A percentile compares a stretch with the other conserved stretches of the same genome.
Conservation (phyloP, 2,329 filamentous ascomycete genomes). For the Cercospora beticola region DNA sequence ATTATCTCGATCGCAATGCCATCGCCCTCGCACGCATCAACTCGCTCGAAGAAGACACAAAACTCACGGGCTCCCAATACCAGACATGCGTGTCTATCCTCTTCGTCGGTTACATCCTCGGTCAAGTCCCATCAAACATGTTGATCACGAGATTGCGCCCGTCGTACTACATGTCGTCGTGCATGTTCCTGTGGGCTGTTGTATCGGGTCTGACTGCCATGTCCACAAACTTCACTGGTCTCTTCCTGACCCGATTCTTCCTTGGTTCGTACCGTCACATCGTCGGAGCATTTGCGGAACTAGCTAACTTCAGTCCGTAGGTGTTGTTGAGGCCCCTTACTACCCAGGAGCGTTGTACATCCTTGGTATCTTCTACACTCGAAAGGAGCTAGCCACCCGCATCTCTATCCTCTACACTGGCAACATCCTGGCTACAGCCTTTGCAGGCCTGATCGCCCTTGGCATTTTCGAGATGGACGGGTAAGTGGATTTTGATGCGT, state of each 20-base stretch:
- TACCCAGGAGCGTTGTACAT: conserved; percentile 50
- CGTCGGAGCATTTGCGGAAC: background rate
- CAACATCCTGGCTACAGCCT: conserved; percentile 59
- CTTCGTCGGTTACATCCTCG: conserved; percentile 42
- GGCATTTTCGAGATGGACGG: conserved; percentile 65
- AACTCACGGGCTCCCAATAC: conserved; percentile 43
- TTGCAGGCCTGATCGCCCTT: conserved; percentile 59
- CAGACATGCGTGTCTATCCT: conserved; percentile 43
- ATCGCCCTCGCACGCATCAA: conserved; percentile 47
- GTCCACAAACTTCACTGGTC: conserved; percentile 28
- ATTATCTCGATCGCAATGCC: conserved; percentile 42
- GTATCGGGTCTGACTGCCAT: conserved; percentile 30
- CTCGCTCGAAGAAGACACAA: conserved; percentile 44
- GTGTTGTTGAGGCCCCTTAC: conserved; percentile 25
- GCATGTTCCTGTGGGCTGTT: conserved; percentile 40
- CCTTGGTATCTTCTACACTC: conserved; percentile 75
- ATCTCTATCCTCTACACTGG: conserved; percentile 65
- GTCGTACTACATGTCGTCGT: conserved; percentile 44
- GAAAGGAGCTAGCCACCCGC: conserved; percentile 67
- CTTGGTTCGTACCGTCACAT: conserved; percentile 3
- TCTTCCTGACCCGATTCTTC: conserved; percentile 28
- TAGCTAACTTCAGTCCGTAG: background rate
- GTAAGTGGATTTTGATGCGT: background rate
- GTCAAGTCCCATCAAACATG: conserved; percentile 47
- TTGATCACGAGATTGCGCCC: conserved; percentile 40